Base-by-base conservation (phyloP, 805 yeast genomes). In the Myxozyma udenii region DNA sequence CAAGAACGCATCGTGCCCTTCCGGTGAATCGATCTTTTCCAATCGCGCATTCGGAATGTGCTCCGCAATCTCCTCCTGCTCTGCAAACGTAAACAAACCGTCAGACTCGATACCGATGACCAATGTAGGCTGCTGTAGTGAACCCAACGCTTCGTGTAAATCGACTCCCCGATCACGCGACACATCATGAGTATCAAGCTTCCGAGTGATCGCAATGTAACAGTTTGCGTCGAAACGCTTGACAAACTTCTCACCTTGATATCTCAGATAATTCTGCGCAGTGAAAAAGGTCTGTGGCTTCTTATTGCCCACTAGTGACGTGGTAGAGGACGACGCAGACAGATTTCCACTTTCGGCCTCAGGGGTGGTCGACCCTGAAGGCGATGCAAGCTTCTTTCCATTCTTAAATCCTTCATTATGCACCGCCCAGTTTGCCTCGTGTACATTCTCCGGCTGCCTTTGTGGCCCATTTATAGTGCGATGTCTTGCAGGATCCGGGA, bases 1-100 rank as follows among this genome's bases (percentile, higher is more conserved):
- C 54, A 93, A 71, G 65, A 93, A 93, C 1, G 98, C 98, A 72
- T 93, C 98, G 65, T 93, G 98, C 16, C 98, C 98, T 62, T 93
- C 98, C 11, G 91, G 93, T 1, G 97, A 89, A 57, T 85, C 80
- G 39, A 93, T 83, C 62, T 81, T 80, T 60, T 83, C 81, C 58
- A 93, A 72, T 4, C 61, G 67, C 1, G 95, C 76, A 61, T 85
- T 76, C 5, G 89, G 90, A 53, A 93, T 78, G 63, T 81, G 72
- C 37, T 80, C 78, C 1, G 95, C 95, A 43, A 93, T 75, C 46
- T 83, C 79, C 63, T 87, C 87, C 69, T 93, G 98, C 70, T 93
- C 98, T 19, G 90, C 79, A 62, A 85, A 81, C 0, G 98, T 91
- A 71, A 93, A 93, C 24, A 93, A 73, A 0, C 96, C 98, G 68